Percentiles rank a stretch among this genome's conserved stretches.
These are phyloP conservation scores for Cudoniella acicularis DNA, from an alignment of 495 filamentous ascomycete species.

Conservation along the genomic window DNA sequence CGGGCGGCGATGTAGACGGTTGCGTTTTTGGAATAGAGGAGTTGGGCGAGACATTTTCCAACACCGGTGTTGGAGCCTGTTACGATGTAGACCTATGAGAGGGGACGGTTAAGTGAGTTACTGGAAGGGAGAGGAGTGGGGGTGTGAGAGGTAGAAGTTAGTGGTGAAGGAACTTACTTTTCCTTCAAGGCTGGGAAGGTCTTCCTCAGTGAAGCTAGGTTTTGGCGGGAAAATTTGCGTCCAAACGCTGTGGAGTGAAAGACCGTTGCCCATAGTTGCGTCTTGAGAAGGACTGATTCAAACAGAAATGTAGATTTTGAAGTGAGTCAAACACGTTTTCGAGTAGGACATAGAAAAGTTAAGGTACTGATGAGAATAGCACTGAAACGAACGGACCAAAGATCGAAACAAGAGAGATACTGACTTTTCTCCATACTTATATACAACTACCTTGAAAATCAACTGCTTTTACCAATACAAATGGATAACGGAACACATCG, in stretches of 20 bases:
- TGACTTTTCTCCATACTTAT: no score
- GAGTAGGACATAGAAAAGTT: no score
- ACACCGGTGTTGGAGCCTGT: conserved; percentile 40
- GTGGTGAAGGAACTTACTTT: background rate
- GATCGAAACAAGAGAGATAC: no score
- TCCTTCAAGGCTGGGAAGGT: conserved; percentile 2
- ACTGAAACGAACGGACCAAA: no score
- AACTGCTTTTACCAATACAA: no score
- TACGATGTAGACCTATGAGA: conserved; percentile 10
- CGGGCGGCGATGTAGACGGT: conserved; percentile 63
- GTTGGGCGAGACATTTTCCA: conserved; percentile 59
- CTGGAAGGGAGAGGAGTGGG: background rate
- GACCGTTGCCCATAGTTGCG: no score
- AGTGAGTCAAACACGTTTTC: no score
- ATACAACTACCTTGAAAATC: no score
- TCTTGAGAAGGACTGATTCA: no score
- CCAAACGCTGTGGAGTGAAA: background rate
- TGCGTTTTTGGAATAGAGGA: conserved; percentile 54
- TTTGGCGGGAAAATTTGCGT: conserved; percentile 1
- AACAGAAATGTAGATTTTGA: no score
- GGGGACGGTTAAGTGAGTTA: background rate
- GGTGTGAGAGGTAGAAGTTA: background rate
- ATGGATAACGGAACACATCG: no score
- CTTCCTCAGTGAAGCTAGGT: conserved; percentile 6
- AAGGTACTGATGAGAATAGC: no score